Conservation (phyloP, 108 stramenopile species). For the Conticribra weissflogii region DNA sequence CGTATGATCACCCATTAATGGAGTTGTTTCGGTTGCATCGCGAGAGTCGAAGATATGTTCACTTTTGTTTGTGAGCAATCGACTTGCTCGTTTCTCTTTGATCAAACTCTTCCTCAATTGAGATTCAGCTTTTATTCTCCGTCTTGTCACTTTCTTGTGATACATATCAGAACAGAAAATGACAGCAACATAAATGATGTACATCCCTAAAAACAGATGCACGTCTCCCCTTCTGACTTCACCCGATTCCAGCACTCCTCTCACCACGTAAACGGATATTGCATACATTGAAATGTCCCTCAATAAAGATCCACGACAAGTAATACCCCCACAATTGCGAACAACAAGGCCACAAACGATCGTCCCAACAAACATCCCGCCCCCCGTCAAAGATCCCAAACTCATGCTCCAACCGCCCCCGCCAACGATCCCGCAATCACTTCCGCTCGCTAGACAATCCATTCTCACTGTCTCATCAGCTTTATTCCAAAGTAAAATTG, state of each 20-base stretch:
- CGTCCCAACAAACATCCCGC: slow-evolving; percentile 71
- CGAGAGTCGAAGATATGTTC: neutral
- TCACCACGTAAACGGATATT: slow-evolving; percentile 34
- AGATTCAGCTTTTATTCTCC: slow-evolving; percentile 16
- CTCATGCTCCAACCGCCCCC: slow-evolving; percentile 51
- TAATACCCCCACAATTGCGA: slow-evolving; percentile 41
- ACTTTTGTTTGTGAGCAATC: too few species aligned
- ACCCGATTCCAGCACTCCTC: slow-evolving; percentile 25
- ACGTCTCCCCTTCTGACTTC: slow-evolving; percentile 23
- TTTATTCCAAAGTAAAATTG: slow-evolving; percentile 48
- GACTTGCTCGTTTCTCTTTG: slow-evolving; percentile 5
- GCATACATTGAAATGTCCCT: slow-evolving; percentile 51
- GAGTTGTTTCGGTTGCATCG: neutral
- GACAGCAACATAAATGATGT: slow-evolving; percentile 38
- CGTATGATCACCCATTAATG: neutral
- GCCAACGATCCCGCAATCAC: neutral
- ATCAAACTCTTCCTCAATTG: slow-evolving; percentile 34
- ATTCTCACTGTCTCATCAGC: neutral
- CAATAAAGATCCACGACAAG: slow-evolving; percentile 51
- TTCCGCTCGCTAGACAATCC: slow-evolving; percentile 37
- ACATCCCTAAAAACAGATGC: slow-evolving; percentile 37
- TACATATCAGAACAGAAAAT: slow-evolving; percentile 52
- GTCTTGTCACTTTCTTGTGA: slow-evolving; percentile 49
- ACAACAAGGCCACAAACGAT: slow-evolving; percentile 51
- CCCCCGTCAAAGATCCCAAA: slow-evolving; percentile 74